A percentile compares a stretch with the other conserved stretches of the same genome.
Evolutionary conservation across 2,329 filamentous ascomycete genomes (phyloP).

Genomic region (Neopestalotiopsis clavispora): DNA sequence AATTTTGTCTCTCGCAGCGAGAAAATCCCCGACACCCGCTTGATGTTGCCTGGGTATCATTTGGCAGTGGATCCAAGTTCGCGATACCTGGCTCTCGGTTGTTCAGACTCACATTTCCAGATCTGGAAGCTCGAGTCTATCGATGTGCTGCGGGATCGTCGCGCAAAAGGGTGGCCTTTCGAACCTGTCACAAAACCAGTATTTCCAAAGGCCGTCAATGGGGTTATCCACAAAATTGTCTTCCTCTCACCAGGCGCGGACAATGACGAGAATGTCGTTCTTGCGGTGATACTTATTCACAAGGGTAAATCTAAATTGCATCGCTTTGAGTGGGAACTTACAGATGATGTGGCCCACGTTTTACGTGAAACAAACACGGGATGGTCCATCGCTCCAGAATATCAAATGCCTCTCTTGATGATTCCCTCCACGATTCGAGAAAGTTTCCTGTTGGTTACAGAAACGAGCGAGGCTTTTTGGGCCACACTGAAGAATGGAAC

Average conservation of each 20-base stretch:
- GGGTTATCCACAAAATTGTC: conserved; percentile 83
- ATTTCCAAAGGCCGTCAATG: conserved; percentile 58
- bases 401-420: conserved; percentile 69
- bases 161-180: conserved; percentile 48
- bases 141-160: conserved; percentile 55
- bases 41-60: conserved; percentile 64
- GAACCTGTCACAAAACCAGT: conserved; percentile 58
- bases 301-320: conserved; percentile 56
- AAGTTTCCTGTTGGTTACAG: conserved; percentile 72
- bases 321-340: conserved; percentile 65
- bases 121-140: conserved; percentile 72
- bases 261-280: conserved; percentile 74
- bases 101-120: conserved; percentile 71
- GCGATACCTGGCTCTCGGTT: conserved; percentile 70
- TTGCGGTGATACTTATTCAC: conserved; percentile 67
- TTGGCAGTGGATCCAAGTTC: conserved; percentile 81
- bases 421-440: conserved; percentile 75
- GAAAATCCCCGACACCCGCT: conserved; percentile 61
- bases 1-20: conserved; percentile 67
- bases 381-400: conserved; percentile 53
- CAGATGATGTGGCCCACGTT: conserved; percentile 50
- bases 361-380: conserved; percentile 54
- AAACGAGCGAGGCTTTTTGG: conserved; percentile 46
- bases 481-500: conserved; percentile 22
- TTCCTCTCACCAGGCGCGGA: conserved; percentile 76